Conservation (phyloP, 192 early-diverging fungal species). For the Dissophora ornata region DNA sequence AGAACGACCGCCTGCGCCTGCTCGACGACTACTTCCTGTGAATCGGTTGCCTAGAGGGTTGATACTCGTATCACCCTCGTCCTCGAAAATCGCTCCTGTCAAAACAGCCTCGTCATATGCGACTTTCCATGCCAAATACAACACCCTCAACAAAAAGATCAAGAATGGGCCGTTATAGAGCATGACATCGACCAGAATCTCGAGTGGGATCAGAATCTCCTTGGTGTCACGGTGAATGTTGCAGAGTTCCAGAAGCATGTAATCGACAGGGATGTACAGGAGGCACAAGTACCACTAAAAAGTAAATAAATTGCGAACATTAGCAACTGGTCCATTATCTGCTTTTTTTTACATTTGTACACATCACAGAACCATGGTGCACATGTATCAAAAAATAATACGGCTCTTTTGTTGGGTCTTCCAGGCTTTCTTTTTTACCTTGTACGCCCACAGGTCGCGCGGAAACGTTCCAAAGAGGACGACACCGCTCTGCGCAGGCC, state of each 20-base stretch:
- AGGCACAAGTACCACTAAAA: conserved; percentile 43
- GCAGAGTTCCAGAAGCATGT: conserved; percentile 41
- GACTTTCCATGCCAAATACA: conserved; percentile 48
- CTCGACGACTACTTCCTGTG: conserved; percentile 9
- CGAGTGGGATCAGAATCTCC: conserved; percentile 41
- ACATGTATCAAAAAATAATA: background rate
- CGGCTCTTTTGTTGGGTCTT: background rate
- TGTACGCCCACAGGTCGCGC: conserved; percentile 41
- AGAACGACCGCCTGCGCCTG: conserved; percentile 6
- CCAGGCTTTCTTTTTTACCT: conserved; percentile 10
- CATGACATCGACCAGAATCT: conserved; percentile 40
- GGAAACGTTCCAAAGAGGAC: conserved; percentile 52
- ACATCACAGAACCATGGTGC: no score
- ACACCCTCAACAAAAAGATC: conserved; percentile 22
- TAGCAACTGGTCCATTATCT: no score
- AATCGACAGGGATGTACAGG: conserved; percentile 44
- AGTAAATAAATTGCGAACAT: no score
- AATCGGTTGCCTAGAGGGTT: no score
- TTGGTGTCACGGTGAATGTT: conserved; percentile 41
- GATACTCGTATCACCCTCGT: no score
- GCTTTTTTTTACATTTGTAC: no score
- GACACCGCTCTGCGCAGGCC: conserved; percentile 51
- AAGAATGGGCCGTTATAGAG: conserved; percentile 50
- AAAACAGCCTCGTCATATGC: conserved; percentile 47
- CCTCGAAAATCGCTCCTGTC: conserved; percentile 48